Base-by-base conservation (phyloP, 1,139 yeast species). In the Scheffersomyces parashehatae region DNA sequence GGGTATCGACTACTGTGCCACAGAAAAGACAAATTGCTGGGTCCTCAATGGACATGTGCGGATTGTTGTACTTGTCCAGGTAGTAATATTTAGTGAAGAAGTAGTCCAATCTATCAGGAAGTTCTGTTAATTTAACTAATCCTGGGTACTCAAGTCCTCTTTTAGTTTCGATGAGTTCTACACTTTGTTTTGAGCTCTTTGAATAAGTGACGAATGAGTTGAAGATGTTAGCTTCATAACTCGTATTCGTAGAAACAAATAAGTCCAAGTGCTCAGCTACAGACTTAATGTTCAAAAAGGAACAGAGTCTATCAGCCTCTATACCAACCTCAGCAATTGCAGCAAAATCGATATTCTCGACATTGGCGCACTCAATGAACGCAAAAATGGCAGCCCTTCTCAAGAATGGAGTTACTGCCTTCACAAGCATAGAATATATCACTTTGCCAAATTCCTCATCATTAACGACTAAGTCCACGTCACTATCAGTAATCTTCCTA, bases 11-110 rank as follows among this genome's bases (percentile, higher is more conserved):
- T 4, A 85, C 75, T 11, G 71, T 68, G 0, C 91, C 95, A 65
- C 99, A 93, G 51, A 85, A 85, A 43, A 93, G 66, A 57, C 99
- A 93, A 10, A 93, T 71, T 0, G 96, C 97, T 0, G 96, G 95
- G 51, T 90, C 96, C 29, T 78, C 75, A 29, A 77, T 78, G n/a
- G 58, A 49, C 48, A 56, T 58, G 46, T 69, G 67, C 0, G 78
- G 79, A 39, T 68, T 68, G 39, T 67, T 64, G 28, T 66, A 69
- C 42, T 67, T 65, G 37, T 73, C 73, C 55, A 69, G 70, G 52
- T 81, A 79, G 46, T 80, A 73, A 45, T 75, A 72, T 29, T 78
- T 72, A 2, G 86, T 77, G 66, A 85, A 88, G 54, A 91, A 84
- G 37, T 73, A 75, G 52, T 89, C 95, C 41, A 88, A 62, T 40